phyloP scores from a whole-genome alignment of 306 rosid genomes.

The Vicia faba region DNA sequence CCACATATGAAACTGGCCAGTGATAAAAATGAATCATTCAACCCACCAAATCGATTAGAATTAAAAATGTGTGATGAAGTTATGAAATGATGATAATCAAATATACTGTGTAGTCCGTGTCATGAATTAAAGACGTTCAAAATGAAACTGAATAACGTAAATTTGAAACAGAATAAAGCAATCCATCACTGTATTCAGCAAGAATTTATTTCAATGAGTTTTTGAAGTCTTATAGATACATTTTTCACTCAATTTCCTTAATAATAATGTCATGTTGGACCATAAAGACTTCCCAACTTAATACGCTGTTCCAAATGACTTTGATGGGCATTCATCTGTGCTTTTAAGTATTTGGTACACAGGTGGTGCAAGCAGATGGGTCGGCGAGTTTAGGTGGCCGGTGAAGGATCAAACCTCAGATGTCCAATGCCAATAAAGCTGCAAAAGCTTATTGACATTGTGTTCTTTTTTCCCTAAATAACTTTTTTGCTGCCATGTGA shows the following conservation, averaged over 20 bases:
- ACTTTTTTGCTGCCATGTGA: background rate
- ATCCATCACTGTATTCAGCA: background rate
- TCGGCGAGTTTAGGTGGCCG: constrained; percentile 3
- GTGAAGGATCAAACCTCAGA: constrained; percentile 21
- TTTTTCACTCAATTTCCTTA: constrained; percentile 13
- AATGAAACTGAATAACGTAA: background rate
- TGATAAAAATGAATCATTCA: background rate
- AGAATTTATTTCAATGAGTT: constrained; percentile 4
- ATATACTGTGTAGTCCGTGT: background rate
- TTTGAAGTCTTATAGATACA: constrained; percentile 24
- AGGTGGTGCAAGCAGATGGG: constrained; percentile 11
- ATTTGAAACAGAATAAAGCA: constrained; percentile 25
- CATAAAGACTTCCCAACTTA: background rate
- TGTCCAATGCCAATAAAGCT: constrained; percentile 7
- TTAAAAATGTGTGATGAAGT: background rate
- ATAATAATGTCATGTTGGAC: background rate
- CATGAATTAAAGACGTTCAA: constrained; percentile 12
- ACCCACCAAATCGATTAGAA: too few species aligned
- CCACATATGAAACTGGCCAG: constrained; percentile 27
- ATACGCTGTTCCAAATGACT: background rate
- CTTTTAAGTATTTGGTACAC: background rate
- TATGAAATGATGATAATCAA: constrained; percentile 8
- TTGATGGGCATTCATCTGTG: background rate
- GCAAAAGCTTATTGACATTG: constrained; percentile 1
- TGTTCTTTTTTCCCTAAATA: constrained; percentile 8